Conservation (phyloP, 2,329 filamentous ascomycete genomes). For the Nemania sp. region DNA sequence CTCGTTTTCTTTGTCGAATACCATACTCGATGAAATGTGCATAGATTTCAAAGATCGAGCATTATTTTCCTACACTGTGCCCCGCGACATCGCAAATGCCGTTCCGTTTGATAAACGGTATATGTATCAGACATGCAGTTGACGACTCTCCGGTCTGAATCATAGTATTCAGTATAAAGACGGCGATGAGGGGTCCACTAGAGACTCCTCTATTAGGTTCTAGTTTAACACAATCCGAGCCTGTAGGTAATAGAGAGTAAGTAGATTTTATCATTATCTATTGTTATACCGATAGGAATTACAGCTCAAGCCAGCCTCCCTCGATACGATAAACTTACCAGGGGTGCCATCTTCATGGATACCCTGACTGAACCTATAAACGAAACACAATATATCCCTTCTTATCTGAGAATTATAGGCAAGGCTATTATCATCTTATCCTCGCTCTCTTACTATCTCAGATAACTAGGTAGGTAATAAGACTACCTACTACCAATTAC, state of each 20-base stretch:
- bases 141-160: background rate
- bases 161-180: background rate
- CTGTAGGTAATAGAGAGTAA: background rate
- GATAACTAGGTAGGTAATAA: background rate
- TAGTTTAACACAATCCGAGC: conserved; percentile 2
- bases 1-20: conserved; percentile 49
- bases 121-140: conserved; percentile 15
- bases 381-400: too few species aligned
- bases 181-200: conserved; percentile 6
- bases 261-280: background rate
- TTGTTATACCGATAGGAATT: too few species aligned
- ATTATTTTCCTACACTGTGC: conserved; percentile 2
- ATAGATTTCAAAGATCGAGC: conserved; percentile 37
- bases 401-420: too few species aligned
- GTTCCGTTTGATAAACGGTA: background rate
- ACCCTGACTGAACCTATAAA: too few species aligned
- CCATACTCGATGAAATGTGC: conserved; percentile 49
- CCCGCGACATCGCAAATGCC: background rate
- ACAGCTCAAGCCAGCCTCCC: too few species aligned
- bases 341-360: too few species aligned
- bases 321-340: background rate
- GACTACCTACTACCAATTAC: too few species aligned
- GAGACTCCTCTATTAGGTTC: background rate
- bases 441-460: too few species aligned
- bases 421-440: too few species aligned